Evolutionary conservation across 2,329 filamentous ascomycete genomes (phyloP).

Genomic region (Aspergillus hiratsukae): DNA sequence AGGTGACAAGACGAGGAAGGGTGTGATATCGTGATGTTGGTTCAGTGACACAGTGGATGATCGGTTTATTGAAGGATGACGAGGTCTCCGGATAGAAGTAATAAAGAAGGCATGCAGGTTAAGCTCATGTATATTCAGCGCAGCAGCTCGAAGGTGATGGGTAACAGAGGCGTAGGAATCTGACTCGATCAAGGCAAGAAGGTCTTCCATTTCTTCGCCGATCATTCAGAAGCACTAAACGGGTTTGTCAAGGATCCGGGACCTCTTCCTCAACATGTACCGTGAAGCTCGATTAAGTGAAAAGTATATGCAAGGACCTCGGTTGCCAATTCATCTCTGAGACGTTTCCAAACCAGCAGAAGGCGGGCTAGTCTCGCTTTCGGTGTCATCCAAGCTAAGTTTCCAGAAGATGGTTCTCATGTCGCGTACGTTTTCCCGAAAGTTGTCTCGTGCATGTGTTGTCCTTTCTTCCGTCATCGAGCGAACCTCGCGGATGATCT

Average conservation of each 20-base stretch:
- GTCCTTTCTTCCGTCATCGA: slow-evolving; percentile 76
- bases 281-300: not conserved
- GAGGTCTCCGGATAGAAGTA: not conserved
- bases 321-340: not conserved
- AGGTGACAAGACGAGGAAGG: not conserved
- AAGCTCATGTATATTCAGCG: not conserved
- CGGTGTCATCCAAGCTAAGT: slow-evolving; percentile 50
- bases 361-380: slow-evolving; percentile 26
- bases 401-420: slow-evolving; percentile 69
- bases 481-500: slow-evolving; percentile 70
- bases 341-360: slow-evolving; percentile 10
- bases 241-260: not conserved
- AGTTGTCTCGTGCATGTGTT: slow-evolving; percentile 48
- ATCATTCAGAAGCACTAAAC: not conserved
- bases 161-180: not conserved
- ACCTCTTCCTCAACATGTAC: not conserved
- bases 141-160: not conserved
- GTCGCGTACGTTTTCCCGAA: slow-evolving; percentile 64
- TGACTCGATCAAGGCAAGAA: not conserved
- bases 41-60: not conserved
- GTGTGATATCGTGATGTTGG: not conserved
- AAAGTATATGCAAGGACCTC: not conserved
- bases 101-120: not conserved
- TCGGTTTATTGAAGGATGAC: not conserved
- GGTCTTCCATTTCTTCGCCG: not conserved